Evolutionary conservation across 164 flowering plant species (phyloP), one percentile per base, ranked within the genome.

Genomic region (Kingdonia uniflora): DNA sequence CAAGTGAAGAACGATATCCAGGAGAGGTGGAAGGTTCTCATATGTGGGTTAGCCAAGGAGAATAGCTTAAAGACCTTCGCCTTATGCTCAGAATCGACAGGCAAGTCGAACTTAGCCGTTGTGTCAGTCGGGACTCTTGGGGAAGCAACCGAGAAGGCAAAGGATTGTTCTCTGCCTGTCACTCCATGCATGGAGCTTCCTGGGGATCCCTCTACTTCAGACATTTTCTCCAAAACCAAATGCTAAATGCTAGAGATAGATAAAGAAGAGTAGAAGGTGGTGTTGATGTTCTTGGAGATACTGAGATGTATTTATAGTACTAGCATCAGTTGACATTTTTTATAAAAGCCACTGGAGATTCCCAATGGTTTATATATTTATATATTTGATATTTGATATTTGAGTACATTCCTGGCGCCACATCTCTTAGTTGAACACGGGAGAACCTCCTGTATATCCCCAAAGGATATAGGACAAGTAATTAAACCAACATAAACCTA

Each of bases 1-100:
- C 88, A 81, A 4, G 87, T 71, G 80, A 77, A 87, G 76, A 87
- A 84, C 40, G 96, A 80, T 40, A 83, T 67, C 87, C 88, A 85
- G 0, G 83, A 72, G 19, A 85, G 76, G 60, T 87, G 90, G 65
- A 87, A 85, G 47, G 94, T 72, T 56, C 80, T 70, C 96, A 87
- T 87, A 75, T 83, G 88, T 16, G 95, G 95, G 11, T 73, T 74
- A 12, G 76, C 76, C 0, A 85, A 52, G 42, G 88, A 83, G 53
- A 74, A 72, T 26, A 77, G 45, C 51, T 70, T 80, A 66, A 85
- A 70, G 12, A 64, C 75, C 57, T 64, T 87, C 42, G 96, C 83
- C 54, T 74, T 80, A 74, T 82, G 82, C 56, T 87, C 87, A 0
- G 90, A 79, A 52, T 87, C 96, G 5, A 87, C 96, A 0, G 86